Evolutionary conservation across 202 grass and related monocot genomes (phyloP), one percentile per base, ranked within the genome.

Genomic region (Bolboschoenoplectus hybrid): DNA sequence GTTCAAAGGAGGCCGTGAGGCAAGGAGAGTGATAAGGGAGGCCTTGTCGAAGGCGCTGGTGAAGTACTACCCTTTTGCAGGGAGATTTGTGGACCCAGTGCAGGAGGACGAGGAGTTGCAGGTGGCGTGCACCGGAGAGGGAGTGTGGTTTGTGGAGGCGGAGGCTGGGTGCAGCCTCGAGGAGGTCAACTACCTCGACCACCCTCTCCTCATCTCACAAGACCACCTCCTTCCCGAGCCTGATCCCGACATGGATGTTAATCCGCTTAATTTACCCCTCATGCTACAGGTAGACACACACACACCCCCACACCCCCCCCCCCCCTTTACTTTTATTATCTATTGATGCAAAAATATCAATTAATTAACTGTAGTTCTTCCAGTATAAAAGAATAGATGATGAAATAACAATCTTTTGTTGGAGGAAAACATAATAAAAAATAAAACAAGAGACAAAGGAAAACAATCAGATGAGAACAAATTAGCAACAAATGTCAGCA

Each of bases 131-230:
- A 94, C 89, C 1, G 96, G 84, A 19, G 88, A 98, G 87, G 96
- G 96, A 8, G 91, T 74, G 44, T 95, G 93, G 91, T 98, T 98
- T 71, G 86, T 91, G 71, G 91, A 95, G 87, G 96, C 93, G 0
- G 5, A 45, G 17, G 91, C 90, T 3, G 85, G 71, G 65, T 95
- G 93, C 77, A 85, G 60, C n/a, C 90, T 98, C 35, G 91, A 89
- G 74, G 96, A 96, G 1, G 96, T 89, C 9, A 89, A 68, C 63
- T 89, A 88, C 82, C 93, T 98, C 0, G 96, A 98, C 35, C 86
- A 92, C 82, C 93, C 96, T 35, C 87, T 92, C 78, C 38, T 88
- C 26, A 98, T 98, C 78, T 82, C 87, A 75, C 84, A 92, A 63
- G 96, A 95, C 12, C 80, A 98, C 2, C 87, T 98, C 26, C 86